Conservation (phyloP, 1,284 basidiomycete genomes). For the Anthracocystis panici-leucophaei region DNA sequence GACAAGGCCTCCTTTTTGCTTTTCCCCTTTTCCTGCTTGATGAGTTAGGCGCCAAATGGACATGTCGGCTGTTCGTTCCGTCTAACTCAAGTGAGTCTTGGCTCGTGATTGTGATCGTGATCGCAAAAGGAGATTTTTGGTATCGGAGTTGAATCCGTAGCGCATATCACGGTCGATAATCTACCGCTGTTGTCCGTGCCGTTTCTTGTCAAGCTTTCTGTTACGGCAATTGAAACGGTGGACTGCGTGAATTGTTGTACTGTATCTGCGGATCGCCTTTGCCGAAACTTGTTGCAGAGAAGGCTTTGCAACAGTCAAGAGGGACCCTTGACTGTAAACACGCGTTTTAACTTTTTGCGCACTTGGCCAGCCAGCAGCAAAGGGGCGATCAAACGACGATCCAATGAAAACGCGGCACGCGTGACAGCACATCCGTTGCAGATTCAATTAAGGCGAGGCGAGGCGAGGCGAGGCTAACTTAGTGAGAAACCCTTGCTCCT, state of each 20-base stretch:
- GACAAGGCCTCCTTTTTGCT: neutral
- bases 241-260: too few relatives aligned
- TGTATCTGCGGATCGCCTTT: too few relatives aligned
- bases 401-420: conserved; percentile 4
- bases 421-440: conserved; percentile 2
- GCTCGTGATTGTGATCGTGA: neutral
- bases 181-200: neutral
- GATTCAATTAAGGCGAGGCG: neutral
- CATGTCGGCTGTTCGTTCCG: neutral
- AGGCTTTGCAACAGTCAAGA: neutral
- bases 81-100: neutral
- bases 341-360: neutral
- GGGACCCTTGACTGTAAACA: conserved; percentile 6
- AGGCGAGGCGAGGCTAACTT: neutral
- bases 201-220: neutral
- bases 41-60: neutral
- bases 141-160: conserved; percentile 2
- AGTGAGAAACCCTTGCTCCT: neutral
- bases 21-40: neutral
- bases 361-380: conserved; percentile 1
- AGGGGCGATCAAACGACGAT: conserved; percentile 5
- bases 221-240: too few relatives aligned
- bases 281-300: too few relatives aligned
- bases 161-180: neutral
- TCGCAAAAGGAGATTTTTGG: neutral